These are phyloP conservation scores for Betula pendula DNA, from an alignment of 306 rosid genomes.

Conservation along the genomic window DNA sequence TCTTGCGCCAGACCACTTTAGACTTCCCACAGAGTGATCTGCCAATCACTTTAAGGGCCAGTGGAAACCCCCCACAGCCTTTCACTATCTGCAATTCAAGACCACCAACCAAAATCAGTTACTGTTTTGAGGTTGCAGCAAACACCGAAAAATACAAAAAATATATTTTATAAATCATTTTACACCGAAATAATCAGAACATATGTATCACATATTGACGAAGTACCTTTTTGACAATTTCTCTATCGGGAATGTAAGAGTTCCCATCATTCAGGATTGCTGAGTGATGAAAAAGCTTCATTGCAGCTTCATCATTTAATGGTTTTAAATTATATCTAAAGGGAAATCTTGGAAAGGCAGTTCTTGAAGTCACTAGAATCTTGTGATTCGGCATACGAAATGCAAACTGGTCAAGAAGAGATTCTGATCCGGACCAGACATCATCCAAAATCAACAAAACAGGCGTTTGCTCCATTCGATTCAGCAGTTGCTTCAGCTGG, in stretches of 20 bases:
- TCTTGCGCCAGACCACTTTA: conserved; percentile 37
- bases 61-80: conserved; percentile 54
- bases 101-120: conserved; percentile 14
- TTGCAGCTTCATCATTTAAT: conserved; percentile 41
- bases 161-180: no score
- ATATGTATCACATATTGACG: background rate
- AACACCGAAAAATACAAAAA: no score
- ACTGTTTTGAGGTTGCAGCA: background rate
- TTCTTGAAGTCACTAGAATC: conserved; percentile 65
- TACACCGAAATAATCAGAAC: no score
- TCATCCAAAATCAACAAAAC: conserved; percentile 62
- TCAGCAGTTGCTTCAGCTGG: conserved; percentile 34
- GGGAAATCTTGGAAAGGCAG: conserved; percentile 30
- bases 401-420: conserved; percentile 39
- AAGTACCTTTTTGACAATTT: conserved; percentile 41
- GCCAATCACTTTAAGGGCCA: conserved; percentile 49
- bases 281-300: conserved; percentile 43
- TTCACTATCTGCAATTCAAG: conserved; percentile 47
- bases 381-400: conserved; percentile 42
- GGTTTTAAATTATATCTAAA: conserved; percentile 30
- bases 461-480: conserved; percentile 22
- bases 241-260: conserved; percentile 24
- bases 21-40: conserved; percentile 41
- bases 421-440: conserved; percentile 61
- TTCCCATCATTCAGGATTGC: conserved; percentile 33